Evolutionary conservation across 2,329 filamentous ascomycete genomes (phyloP).

Genomic region (Fonsecaea erecta): DNA sequence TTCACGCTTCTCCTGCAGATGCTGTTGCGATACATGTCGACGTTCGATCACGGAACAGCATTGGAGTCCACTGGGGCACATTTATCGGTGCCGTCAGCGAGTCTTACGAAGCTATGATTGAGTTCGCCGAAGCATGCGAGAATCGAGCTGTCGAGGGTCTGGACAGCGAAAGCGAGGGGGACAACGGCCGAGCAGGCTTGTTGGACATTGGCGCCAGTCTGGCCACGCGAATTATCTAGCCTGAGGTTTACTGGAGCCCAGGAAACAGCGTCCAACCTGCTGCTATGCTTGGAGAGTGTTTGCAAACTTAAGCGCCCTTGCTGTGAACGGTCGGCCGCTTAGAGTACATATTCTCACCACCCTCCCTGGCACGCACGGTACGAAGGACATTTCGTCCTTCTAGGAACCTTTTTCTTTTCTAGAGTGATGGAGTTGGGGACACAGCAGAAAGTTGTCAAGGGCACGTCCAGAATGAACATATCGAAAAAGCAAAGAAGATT

Average conservation of each 20-base stretch:
- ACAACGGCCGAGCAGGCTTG: constrained; percentile 22
- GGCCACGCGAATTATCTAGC: constrained; percentile 16
- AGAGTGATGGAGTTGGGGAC: no score
- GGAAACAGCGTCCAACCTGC: background rate
- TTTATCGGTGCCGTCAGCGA: constrained; percentile 28
- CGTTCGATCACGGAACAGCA: constrained; percentile 51
- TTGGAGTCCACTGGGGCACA: constrained; percentile 59
- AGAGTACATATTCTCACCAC: no score
- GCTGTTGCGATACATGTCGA: constrained; percentile 54
- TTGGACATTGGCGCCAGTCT: constrained; percentile 29
- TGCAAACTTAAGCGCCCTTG: background rate
- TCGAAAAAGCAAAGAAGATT: background rate
- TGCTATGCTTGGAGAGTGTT: background rate
- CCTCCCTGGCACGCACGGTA: no score
- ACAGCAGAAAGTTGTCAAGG: no score
- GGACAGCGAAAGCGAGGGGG: constrained; percentile 7
- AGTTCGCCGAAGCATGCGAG: constrained; percentile 25
- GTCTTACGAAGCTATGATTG: constrained; percentile 25
- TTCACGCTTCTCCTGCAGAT: constrained; percentile 56
- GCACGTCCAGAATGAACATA: background rate
- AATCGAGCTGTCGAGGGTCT: constrained; percentile 5
- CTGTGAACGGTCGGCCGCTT: no score
- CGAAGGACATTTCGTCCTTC: no score
- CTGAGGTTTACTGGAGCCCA: background rate
- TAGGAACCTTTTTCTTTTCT: no score